Evolutionary conservation across 495 filamentous ascomycete genomes (phyloP), one percentile per base, ranked within the genome.

Genomic region (Penicillium macrosclerotiorum): DNA sequence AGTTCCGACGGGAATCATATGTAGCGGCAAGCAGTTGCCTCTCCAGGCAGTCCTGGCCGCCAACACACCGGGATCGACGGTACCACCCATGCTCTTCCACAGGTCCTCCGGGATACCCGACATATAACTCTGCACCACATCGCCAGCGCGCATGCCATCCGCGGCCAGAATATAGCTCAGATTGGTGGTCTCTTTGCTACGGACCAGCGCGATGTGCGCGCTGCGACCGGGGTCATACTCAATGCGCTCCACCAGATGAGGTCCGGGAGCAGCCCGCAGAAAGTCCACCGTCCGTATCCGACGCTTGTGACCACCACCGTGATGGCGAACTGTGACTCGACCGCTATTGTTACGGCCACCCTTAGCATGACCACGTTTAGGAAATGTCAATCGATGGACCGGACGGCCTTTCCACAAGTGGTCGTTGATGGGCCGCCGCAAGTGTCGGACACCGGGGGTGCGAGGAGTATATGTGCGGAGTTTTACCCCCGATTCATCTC

Each of bases 391-490:
- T 32, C 83, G 82, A 8, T 85, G 75, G 51, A 84, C 82, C 0
- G 94, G 89, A 30, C 90, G 78, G 35, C 90, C 92, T 73, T 94
- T 95, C 85, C 86, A 96, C 23, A 98, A 74, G 64, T 97, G 94
- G 51, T 96, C 93, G 68, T 96, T 96, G 61, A 96, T 84, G 8
- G 93, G 89, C 13, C 93, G 78, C 48, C 82, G 84, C 43, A 98
- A 74, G 77, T 98, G 94, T 47, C 93, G 85, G 30, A 96, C 60
- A 79, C 93, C 94, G 30, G 93, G 93, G 8, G 94, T 98, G 40
- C 89, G 85, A 27, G 93, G 93, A 66, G 89, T 97, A 62, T 98
- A 98, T 29, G 84, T 92, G 49, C 88, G 82, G 65, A 96, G 62
- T 9, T 47, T 33, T 6, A 71, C 57, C 25, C 67, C 67, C 24